A percentile compares a stretch with the other conserved stretches of the same genome.
phyloP scores from a whole-genome alignment of 805 yeast genomes.

The Wickerhamomyces silvicola region DNA sequence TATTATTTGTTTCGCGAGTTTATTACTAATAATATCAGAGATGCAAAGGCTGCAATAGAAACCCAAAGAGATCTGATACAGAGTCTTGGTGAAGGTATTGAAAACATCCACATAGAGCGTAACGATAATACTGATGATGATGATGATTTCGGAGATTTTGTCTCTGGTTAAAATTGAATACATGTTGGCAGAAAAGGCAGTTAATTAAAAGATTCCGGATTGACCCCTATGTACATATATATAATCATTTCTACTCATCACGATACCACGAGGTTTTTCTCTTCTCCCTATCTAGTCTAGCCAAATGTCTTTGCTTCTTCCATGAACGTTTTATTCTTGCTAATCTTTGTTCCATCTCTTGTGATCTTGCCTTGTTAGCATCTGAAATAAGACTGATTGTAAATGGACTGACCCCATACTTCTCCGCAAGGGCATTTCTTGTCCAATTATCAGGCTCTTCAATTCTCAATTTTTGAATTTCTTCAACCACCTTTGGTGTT shows the following conservation, averaged over 20 bases:
- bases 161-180: conserved; percentile 5
- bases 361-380: conserved; percentile 31
- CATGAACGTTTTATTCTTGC: conserved; percentile 39
- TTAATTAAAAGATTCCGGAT: too few species aligned
- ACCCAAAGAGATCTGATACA: conserved; percentile 1
- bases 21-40: background rate
- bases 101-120: background rate
- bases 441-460: conserved; percentile 60
- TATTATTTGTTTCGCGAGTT: background rate
- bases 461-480: conserved; percentile 50
- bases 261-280: conserved; percentile 61
- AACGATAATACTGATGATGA: conserved; percentile 9
- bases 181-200: too few species aligned
- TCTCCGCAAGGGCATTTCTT: conserved; percentile 51
- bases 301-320: conserved; percentile 39
- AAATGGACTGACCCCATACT: conserved; percentile 45
- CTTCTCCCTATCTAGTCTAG: conserved; percentile 51
- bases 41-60: conserved; percentile 1
- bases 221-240: background rate
- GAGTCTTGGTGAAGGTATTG: background rate
- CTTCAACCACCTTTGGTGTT: conserved; percentile 48
- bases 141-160: conserved; percentile 23
- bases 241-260: conserved; percentile 15
- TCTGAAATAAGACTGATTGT: conserved; percentile 51
- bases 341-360: conserved; percentile 42